Conservation (phyloP, 2,329 filamentous ascomycete genomes). For the Colletotrichum eremochloae region DNA sequence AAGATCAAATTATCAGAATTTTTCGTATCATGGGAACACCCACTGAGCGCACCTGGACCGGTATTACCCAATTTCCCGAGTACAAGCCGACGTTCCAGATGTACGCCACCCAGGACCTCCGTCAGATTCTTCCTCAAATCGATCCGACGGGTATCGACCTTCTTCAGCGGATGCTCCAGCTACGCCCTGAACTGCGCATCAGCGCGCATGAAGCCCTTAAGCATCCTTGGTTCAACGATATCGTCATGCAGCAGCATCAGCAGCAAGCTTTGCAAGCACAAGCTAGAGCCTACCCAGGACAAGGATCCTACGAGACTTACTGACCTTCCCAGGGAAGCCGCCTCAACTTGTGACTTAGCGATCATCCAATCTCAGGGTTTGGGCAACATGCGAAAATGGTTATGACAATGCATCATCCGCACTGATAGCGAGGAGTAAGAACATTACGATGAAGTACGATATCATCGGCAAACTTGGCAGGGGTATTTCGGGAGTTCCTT, state of each 20-base stretch:
- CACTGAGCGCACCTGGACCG: constrained; percentile 94
- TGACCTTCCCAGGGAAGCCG: constrained; percentile 30
- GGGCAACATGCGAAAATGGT: not conserved
- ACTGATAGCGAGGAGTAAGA: not conserved
- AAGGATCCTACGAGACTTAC: constrained; percentile 48
- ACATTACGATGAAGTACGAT: not conserved
- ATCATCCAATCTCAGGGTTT: constrained; percentile 48
- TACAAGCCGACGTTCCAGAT: constrained; percentile 97
- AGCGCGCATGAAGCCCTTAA: constrained; percentile 87
- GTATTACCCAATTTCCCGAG: constrained; percentile 95
- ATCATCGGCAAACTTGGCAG: constrained; percentile 4
- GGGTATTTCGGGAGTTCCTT: constrained; percentile 11
- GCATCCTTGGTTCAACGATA: constrained; percentile 92
- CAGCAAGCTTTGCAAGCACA: constrained; percentile 60
- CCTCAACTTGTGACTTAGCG: constrained; percentile 18
- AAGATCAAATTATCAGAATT: constrained; percentile 96
- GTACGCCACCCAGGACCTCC: constrained; percentile 91
- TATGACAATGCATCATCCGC: constrained; percentile 4
- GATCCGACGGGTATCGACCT: constrained; percentile 90
- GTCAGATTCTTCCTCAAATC: constrained; percentile 89
- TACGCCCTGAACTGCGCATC: constrained; percentile 91
- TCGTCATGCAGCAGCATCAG: constrained; percentile 70
- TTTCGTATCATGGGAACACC: constrained; percentile 99
- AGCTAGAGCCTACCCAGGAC: constrained; percentile 56
- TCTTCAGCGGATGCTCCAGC: constrained; percentile 89